phyloP scores from a whole-genome alignment of 305 asterid species.

The Fraxinus platypoda region DNA sequence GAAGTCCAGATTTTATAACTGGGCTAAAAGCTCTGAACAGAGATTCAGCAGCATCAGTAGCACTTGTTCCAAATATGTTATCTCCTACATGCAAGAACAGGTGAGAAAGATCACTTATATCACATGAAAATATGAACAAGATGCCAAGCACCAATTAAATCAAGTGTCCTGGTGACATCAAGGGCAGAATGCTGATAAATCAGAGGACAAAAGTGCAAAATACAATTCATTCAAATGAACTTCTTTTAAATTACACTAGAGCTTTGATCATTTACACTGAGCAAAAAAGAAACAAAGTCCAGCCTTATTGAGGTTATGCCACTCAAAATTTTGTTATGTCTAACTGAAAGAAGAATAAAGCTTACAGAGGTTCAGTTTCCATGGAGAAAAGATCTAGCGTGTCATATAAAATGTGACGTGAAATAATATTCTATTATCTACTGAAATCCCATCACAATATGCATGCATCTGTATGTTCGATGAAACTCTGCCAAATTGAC shows the following conservation, averaged over 20 bases:
- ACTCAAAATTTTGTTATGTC: neutral
- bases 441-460: neutral
- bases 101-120: constrained; percentile 17
- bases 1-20: constrained; percentile 58
- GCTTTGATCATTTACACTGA: neutral
- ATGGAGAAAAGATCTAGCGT: neutral
- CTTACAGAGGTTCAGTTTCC: neutral
- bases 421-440: neutral
- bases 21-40: constrained; percentile 66
- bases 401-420: neutral
- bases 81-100: constrained; percentile 57
- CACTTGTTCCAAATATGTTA: constrained; percentile 75
- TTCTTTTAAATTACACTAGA: neutral
- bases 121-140: neutral
- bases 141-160: neutral
- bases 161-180: neutral
- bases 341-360: neutral
- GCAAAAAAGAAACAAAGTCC: neutral
- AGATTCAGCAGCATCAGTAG: constrained; percentile 90
- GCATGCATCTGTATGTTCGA: neutral
- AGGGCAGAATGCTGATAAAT: neutral
- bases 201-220: neutral
- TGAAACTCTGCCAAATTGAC: neutral
- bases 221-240: neutral
- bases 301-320: neutral